These are phyloP conservation scores for Salix koriyanagi DNA, from an alignment of 345 rosid species.

Conservation along the genomic window DNA sequence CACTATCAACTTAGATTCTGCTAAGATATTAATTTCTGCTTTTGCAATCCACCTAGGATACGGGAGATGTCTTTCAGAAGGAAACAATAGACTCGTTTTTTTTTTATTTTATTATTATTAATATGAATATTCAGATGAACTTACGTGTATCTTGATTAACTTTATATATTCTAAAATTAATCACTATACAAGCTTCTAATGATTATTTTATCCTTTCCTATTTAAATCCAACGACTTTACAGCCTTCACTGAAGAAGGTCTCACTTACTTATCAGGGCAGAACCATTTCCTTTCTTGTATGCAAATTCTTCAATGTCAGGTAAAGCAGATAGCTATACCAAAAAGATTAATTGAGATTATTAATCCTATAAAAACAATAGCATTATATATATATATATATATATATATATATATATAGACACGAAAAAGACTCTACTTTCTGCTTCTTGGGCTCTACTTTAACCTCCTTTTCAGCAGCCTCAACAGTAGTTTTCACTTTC, in stretches of 20 bases:
- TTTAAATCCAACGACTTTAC: neutral
- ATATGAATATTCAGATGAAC: too few relatives aligned
- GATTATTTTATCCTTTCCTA: neutral
- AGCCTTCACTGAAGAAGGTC: neutral
- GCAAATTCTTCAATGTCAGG: constrained; percentile 82
- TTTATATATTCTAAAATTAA: too few relatives aligned
- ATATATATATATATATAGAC: neutral
- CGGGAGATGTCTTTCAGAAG: too few relatives aligned
- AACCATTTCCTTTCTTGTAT: constrained; percentile 36
- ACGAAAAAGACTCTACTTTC: constrained; percentile 24
- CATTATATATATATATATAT: neutral
- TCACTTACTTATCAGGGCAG: constrained; percentile 35
- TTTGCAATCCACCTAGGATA: too few relatives aligned
- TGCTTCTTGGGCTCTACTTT: constrained; percentile 16
- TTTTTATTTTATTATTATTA: too few relatives aligned
- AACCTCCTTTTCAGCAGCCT: constrained; percentile 22
- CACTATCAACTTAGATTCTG: too few relatives aligned
- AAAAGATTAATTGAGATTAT: neutral
- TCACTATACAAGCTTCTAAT: too few relatives aligned
- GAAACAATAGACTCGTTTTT: too few relatives aligned
- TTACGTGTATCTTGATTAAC: too few relatives aligned
- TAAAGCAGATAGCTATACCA: constrained; percentile 35
- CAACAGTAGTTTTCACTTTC: constrained; percentile 36
- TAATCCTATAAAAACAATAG: neutral
- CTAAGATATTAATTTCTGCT: too few relatives aligned